Evolutionary conservation across 75 land plant species (phyloP).

Genomic region (Chamaecyparis obtusa): DNA sequence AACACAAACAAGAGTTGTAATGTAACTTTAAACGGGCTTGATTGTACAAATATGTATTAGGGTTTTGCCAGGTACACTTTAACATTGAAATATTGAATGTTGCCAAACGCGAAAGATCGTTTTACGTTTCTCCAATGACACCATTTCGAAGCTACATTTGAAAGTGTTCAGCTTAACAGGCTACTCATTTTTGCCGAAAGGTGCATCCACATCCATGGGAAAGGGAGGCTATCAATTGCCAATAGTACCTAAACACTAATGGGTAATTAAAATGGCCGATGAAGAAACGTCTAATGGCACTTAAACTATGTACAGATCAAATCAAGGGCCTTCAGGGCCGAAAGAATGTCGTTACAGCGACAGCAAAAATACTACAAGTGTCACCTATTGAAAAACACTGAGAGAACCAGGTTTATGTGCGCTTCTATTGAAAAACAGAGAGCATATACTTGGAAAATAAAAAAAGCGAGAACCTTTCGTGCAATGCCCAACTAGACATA

Average conservation of each 20-base stretch:
- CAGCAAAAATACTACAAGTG: too few species aligned
- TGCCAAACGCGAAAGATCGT: neutral
- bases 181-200: neutral
- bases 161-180: neutral
- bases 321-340: too few species aligned
- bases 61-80: neutral
- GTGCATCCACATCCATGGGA: neutral
- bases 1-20: neutral
- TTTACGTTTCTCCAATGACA: neutral
- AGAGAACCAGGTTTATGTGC: too few species aligned
- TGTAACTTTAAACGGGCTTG: neutral
- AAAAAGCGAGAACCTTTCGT: too few species aligned
- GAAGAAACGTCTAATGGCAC: too few species aligned
- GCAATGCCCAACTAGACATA: too few species aligned
- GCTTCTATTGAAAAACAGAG: too few species aligned
- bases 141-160: neutral
- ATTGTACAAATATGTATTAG: neutral
- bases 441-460: too few species aligned
- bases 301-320: too few species aligned
- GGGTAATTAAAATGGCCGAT: too few species aligned
- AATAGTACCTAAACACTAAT: neutral
- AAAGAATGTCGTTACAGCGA: too few species aligned
- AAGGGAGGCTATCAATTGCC: neutral
- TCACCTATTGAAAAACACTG: too few species aligned
- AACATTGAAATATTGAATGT: neutral